Evolutionary conservation across 345 rosid genomes (phyloP).

Genomic region (Populus ilicifolia): DNA sequence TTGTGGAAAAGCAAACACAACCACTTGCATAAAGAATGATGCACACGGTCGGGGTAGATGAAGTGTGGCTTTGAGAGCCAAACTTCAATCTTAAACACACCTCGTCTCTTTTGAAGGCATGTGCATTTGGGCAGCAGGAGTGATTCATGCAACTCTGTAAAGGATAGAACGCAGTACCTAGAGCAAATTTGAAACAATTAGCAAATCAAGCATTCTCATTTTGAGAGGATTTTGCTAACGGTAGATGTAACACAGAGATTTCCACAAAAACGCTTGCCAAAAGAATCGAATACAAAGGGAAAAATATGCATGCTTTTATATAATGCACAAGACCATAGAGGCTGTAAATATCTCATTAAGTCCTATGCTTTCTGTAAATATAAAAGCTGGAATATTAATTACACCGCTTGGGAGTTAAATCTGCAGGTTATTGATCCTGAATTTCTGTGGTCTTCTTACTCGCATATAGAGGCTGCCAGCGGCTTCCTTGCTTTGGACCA

Average conservation of each 20-base stretch:
- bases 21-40: background rate
- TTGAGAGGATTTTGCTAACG: background rate
- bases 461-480: background rate
- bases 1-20: background rate
- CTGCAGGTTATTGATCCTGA: background rate
- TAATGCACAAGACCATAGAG: too few species aligned
- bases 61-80: background rate
- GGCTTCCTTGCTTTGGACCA: background rate
- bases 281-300: too few species aligned
- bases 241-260: too few species aligned
- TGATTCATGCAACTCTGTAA: conserved; percentile 93
- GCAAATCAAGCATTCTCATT: background rate
- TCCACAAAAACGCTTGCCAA: too few species aligned
- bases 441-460: background rate
- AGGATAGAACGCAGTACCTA: conserved; percentile 95
- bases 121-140: conserved; percentile 82
- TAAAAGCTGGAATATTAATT: background rate
- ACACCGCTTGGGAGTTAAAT: background rate
- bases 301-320: too few species aligned
- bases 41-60: background rate
- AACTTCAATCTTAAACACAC: conserved; percentile 23
- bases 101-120: conserved; percentile 95
- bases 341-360: background rate
- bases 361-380: background rate
- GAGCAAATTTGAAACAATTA: conserved; percentile 11